Base-by-base conservation (phyloP, 2,329 filamentous ascomycete genomes). In the Penicillium sp. region DNA sequence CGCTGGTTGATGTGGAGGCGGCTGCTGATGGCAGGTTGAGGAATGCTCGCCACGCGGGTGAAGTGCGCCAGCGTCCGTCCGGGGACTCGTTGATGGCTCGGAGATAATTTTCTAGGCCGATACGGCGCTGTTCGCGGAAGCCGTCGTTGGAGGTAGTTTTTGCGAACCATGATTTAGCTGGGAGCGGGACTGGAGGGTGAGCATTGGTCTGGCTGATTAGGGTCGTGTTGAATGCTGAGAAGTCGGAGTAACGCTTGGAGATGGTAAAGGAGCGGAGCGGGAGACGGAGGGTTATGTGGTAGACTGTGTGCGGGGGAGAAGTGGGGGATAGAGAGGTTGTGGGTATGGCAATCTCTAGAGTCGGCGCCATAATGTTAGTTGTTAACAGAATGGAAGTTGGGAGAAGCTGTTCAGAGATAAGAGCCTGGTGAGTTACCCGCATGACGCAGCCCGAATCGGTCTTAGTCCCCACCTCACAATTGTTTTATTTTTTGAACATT, bases 211-310 rank as follows among this genome's bases (percentile, higher is more conserved):
- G 78, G 22, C 77, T 74, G 31, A 73, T 73, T 6, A 87, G 75
- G 2, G 76, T 70, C 3, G 70, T 69, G 70, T 88, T 79, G 53
- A 88, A 81, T 51, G 77, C 65, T 42, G 75, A 69, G 70, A 88
- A 88, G 70, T 87, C 85, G 49, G 83, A 85, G 75, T 87, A 88
- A 61, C 85, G 84, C 69, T 87, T 87, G 44, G 77, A 77, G 53
- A 85, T 71, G 42, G 78, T 82, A 62, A 82, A 82, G 47, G 82
- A 81, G 52, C 83, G 81, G 29, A 86, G 79, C 1, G 85, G 84
- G 20, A 86, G 81, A 41, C 84, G 80, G 60, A 87, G 77, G 50
- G 79, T 78, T 67, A 88, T 80, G 61, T 85, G 82, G 74, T 87
- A 88, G 63, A 82, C 68, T 0, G 84, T 87, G 72, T 82, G 83